Evolutionary conservation across 2,329 filamentous ascomycete species (phyloP), one percentile per base, ranked within the genome.

Genomic region (Epichloe gansuensis): DNA sequence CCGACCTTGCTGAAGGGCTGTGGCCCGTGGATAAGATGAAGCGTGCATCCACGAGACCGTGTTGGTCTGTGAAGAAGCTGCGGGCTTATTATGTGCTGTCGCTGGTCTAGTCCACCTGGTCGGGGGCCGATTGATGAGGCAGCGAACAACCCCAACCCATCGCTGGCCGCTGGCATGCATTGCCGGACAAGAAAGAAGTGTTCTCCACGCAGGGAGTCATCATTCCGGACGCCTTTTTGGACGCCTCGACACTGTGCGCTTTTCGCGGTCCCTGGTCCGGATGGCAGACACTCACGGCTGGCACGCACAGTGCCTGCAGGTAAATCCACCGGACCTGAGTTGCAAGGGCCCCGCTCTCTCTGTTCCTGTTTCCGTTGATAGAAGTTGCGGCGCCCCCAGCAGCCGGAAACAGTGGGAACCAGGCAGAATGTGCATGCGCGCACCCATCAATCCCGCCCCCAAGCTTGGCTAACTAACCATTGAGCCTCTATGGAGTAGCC

Each of bases 401-500:
- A 51, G 28, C 50, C 43, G 50, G 44, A 52, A 52, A 41, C 50
- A 52, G 50, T 46, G 50, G 35, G 43, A 39, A 46, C 35, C 12
- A 34, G 15, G 23, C 15, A 39, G 31, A 46, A 23, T 23, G 45
- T 46, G 43, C 17, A 21, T 21, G 17, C 17, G 17, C 23, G 28
- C 34, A 17, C 48, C 38, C 48, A 50, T 31, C 49, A 51, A 46
- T 39, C 35, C 52, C 46, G 38, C 13, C 49, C 39, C 38, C 39
- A 39, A 43, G 47, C 52, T 43, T 41, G 34, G 42, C 47, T 45
- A 21, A 46, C 46, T 46, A 25, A 44, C 23, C 28, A 51, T 47
- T 55, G 46, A 52, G 44, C 34, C 46, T 52, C 53, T 55, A 31
- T 8, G 28, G 9, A 11, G 28, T 31, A 48, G 41, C 51, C 54